phyloP scores from a whole-genome alignment of 345 rosid genomes.

The Cardiospermum halicacabum region DNA sequence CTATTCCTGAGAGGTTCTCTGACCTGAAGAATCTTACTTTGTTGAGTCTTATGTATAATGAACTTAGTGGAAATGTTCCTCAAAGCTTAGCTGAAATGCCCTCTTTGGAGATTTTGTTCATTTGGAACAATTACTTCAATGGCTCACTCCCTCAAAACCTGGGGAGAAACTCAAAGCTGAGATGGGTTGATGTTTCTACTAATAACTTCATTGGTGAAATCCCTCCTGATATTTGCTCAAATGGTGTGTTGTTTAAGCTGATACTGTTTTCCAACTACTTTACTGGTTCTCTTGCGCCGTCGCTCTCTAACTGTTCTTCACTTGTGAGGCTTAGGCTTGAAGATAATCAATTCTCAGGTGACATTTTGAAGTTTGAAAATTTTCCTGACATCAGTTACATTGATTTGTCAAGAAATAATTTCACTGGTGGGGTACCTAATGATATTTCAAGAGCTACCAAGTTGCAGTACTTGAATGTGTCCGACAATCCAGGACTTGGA shows the following conservation, averaged over 20 bases:
- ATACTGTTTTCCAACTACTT: constrained; percentile 80
- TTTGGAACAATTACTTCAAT: constrained; percentile 82
- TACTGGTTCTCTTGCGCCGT: constrained; percentile 53
- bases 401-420: constrained; percentile 73
- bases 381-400: constrained; percentile 67
- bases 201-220: constrained; percentile 69
- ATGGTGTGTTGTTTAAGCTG: constrained; percentile 62
- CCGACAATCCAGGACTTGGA: constrained; percentile 57
- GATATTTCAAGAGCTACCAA: constrained; percentile 55
- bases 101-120: constrained; percentile 64
- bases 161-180: constrained; percentile 70
- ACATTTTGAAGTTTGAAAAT: constrained; percentile 49
- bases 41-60: constrained; percentile 81
- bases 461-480: constrained; percentile 74
- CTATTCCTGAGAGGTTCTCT: constrained; percentile 70
- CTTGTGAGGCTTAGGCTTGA: constrained; percentile 81
- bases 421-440: constrained; percentile 63
- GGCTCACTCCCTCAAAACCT: constrained; percentile 76
- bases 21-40: constrained; percentile 66
- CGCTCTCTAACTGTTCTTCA: constrained; percentile 70
- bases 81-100: constrained; percentile 70
- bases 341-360: constrained; percentile 82
- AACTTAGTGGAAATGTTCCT: constrained; percentile 79
- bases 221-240: constrained; percentile 74
- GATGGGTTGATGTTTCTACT: constrained; percentile 87